Percentiles rank a stretch among this genome's conserved stretches.
Evolutionary conservation across 305 asterid species (phyloP).

Genomic region (Withania somnifera): DNA sequence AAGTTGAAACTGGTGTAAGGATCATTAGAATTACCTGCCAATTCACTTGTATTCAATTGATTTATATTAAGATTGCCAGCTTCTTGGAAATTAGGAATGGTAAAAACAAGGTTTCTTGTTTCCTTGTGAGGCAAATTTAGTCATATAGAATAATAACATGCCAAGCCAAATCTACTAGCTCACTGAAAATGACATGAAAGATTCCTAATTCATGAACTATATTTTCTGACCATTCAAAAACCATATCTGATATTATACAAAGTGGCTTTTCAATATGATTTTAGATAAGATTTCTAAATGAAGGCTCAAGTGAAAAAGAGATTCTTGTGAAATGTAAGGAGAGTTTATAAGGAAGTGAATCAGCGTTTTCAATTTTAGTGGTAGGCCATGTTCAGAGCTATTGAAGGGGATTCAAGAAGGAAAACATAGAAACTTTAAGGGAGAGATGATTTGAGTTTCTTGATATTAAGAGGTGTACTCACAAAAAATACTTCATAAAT

Average conservation of each 20-base stretch:
- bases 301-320: slow-evolving; percentile 15
- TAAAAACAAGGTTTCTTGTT: slow-evolving; percentile 12
- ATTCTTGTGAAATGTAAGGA: slow-evolving; percentile 20
- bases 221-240: slow-evolving; percentile 38
- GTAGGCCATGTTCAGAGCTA: slow-evolving; percentile 37
- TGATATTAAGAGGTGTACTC: slow-evolving; percentile 38
- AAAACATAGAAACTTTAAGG: slow-evolving; percentile 20
- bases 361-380: slow-evolving; percentile 34
- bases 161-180: slow-evolving; percentile 42
- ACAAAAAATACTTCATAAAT: slow-evolving; percentile 24
- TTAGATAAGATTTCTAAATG: slow-evolving; percentile 22
- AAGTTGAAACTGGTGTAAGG: slow-evolving; percentile 17
- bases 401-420: slow-evolving; percentile 37
- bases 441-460: slow-evolving; percentile 21
- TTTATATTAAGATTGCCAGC: slow-evolving; percentile 30
- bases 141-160: slow-evolving; percentile 46
- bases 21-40: slow-evolving; percentile 22
- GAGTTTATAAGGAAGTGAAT: slow-evolving; percentile 30
- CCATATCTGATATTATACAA: slow-evolving; percentile 31
- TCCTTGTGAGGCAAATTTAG: slow-evolving; percentile 34
- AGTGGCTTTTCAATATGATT: slow-evolving; percentile 21
- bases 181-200: slow-evolving; percentile 31
- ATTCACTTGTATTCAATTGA: slow-evolving; percentile 20
- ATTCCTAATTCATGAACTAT: slow-evolving; percentile 32
- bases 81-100: slow-evolving; percentile 42